These are phyloP conservation scores for Claviceps sp. DNA, from an alignment of 2,329 filamentous ascomycete genomes.

Conservation along the genomic window DNA sequence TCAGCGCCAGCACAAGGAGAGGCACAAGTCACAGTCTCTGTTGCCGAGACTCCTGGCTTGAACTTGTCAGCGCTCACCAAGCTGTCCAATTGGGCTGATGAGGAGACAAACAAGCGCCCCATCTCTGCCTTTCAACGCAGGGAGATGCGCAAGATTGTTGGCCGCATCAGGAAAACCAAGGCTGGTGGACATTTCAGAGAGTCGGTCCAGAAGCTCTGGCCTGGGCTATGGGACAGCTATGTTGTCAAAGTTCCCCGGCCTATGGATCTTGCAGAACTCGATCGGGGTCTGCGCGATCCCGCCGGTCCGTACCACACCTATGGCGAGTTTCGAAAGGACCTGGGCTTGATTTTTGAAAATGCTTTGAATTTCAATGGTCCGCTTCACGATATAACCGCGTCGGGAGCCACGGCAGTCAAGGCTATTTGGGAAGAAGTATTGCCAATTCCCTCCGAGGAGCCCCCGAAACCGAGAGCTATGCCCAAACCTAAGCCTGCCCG, in stretches of 20 bases:
- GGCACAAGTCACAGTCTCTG: constrained; percentile 4
- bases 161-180: constrained; percentile 75
- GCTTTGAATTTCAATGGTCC: constrained; percentile 70
- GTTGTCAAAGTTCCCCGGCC: constrained; percentile 56
- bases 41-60: constrained; percentile 6
- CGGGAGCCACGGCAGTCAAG: constrained; percentile 42
- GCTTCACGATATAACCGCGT: constrained; percentile 55
- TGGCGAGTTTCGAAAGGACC: constrained; percentile 60
- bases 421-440: constrained; percentile 33
- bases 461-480: constrained; percentile 40
- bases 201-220: constrained; percentile 63
- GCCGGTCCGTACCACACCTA: constrained; percentile 47
- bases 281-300: constrained; percentile 60
- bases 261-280: constrained; percentile 75
- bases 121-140: constrained; percentile 48
- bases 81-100: constrained; percentile 27
- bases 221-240: constrained; percentile 64
- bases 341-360: constrained; percentile 69
- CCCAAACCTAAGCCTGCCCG: constrained; percentile 26
- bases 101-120: constrained; percentile 28
- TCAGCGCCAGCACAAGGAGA: constrained; percentile 6
- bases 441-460: constrained; percentile 36
- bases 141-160: constrained; percentile 52
- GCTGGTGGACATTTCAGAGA: constrained; percentile 61
- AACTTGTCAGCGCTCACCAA: constrained; percentile 12